Percentiles rank a stretch among this genome's conserved stretches.
phyloP scores from a whole-genome alignment of 2,329 filamentous ascomycete species.

The Capronia coronata region DNA sequence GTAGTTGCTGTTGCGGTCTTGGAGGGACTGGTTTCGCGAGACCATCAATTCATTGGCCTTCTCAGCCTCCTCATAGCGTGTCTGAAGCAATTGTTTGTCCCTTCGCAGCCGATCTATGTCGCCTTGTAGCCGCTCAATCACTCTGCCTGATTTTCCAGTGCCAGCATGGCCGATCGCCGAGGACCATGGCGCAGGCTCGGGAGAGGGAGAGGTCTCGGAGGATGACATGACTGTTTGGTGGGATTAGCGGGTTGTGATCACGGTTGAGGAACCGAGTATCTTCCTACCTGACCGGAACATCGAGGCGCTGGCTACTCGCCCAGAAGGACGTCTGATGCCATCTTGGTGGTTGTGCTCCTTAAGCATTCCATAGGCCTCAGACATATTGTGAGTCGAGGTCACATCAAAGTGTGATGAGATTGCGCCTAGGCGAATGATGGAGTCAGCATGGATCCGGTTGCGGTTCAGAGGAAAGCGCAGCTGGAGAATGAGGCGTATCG shows the following conservation, averaged over 20 bases:
- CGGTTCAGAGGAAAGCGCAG: neutral
- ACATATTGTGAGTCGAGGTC: conserved; percentile 16
- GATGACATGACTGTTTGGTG: conserved; percentile 15
- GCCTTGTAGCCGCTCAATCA: conserved; percentile 46
- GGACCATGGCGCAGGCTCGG: conserved; percentile 40
- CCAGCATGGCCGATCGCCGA: conserved; percentile 46
- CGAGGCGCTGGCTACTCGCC: conserved; percentile 24
- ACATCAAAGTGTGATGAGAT: conserved; percentile 9
- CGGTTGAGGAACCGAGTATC: neutral
- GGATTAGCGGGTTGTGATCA: neutral
- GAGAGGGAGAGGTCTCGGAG: conserved; percentile 25
- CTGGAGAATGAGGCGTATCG: neutral
- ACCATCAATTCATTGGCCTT: conserved; percentile 42
- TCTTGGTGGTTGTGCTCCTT: conserved; percentile 25
- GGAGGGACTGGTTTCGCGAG: conserved; percentile 41
- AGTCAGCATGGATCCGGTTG: conserved; percentile 6
- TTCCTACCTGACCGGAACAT: conserved; percentile 25
- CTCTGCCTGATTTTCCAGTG: conserved; percentile 46
- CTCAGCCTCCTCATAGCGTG: conserved; percentile 43
- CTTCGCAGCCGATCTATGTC: conserved; percentile 46
- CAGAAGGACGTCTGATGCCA: conserved; percentile 16
- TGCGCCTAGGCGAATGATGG: conserved; percentile 3
- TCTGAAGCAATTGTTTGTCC: conserved; percentile 42
- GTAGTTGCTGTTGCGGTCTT: conserved; percentile 41
- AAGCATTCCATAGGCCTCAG: conserved; percentile 24